Conservation (phyloP, 805 yeast species). For the Nematodospora valgi region DNA sequence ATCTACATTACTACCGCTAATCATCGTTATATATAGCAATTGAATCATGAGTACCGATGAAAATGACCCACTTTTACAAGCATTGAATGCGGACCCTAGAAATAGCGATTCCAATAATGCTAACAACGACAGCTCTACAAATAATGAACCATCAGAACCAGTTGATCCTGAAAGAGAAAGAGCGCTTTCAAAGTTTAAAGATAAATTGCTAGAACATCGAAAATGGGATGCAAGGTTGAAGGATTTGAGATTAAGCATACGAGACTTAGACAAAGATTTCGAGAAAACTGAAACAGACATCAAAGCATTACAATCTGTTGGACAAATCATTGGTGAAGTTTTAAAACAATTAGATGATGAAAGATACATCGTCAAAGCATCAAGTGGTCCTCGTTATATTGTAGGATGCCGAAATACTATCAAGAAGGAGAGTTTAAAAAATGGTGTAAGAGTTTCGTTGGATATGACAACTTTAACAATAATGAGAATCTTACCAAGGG, state of each 20-base stretch:
- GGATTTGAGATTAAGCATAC: constrained; percentile 75
- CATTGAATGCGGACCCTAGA: constrained; percentile 42
- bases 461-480: constrained; percentile 98
- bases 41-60: constrained; percentile 50
- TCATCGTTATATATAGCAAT: neutral
- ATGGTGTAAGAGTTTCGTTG: constrained; percentile 93
- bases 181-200: constrained; percentile 76
- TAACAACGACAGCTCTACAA: constrained; percentile 6
- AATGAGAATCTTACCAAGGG: constrained; percentile 95
- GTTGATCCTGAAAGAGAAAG: constrained; percentile 70
- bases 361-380: constrained; percentile 91
- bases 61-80: constrained; percentile 74
- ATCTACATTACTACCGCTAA: neutral
- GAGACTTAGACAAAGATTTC: constrained; percentile 77
- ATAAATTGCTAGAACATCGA: constrained; percentile 86
- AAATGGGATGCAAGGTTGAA: constrained; percentile 91
- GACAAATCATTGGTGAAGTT: constrained; percentile 96
- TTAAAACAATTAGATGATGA: constrained; percentile 93
- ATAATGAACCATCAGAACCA: constrained; percentile 15
- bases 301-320: constrained; percentile 94
- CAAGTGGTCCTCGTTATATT: constrained; percentile 95
- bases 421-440: constrained; percentile 75
- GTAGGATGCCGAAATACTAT: constrained; percentile 96
- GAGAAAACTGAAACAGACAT: constrained; percentile 96
- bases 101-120: constrained; percentile 14